Conservation (phyloP, 1,284 basidiomycete genomes). For the Marasmius oreades region DNA sequence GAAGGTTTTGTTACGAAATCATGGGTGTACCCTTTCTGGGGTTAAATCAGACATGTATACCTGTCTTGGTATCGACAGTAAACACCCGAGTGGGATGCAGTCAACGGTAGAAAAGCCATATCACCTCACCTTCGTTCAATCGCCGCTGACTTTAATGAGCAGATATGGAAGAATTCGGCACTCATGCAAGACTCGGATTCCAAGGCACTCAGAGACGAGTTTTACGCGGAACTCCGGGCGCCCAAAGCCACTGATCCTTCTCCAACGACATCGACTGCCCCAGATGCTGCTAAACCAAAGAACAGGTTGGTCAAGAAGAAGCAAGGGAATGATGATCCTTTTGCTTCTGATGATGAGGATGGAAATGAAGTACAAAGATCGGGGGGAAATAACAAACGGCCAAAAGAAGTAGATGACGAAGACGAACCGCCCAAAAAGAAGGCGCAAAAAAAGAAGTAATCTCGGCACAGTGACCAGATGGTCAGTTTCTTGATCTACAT, state of each 20-base stretch:
- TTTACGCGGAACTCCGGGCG: slow-evolving; percentile 34
- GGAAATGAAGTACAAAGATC: slow-evolving; percentile 16
- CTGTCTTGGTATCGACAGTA: slow-evolving; percentile 62
- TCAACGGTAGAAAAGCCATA: slow-evolving; percentile 49
- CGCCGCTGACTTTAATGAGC: background rate
- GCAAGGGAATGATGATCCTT: slow-evolving; percentile 25
- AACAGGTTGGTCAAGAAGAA: slow-evolving; percentile 39
- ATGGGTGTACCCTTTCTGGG: slow-evolving; percentile 60
- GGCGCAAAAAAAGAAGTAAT: slow-evolving; percentile 17
- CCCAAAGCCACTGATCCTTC: slow-evolving; percentile 16
- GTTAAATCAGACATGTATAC: slow-evolving; percentile 73
- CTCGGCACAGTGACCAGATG: background rate
- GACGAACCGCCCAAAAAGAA: slow-evolving; percentile 23
- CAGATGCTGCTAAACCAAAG: slow-evolving; percentile 30
- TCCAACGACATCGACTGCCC: slow-evolving; percentile 4
- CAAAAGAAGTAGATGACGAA: slow-evolving; percentile 22
- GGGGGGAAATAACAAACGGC: slow-evolving; percentile 20
- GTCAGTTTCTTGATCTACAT: too few relatives aligned
- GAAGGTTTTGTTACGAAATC: slow-evolving; percentile 58
- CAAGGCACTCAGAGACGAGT: slow-evolving; percentile 63
- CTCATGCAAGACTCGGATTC: slow-evolving; percentile 57
- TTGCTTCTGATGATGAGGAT: slow-evolving; percentile 30
- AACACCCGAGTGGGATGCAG: slow-evolving; percentile 66
- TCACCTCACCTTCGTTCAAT: background rate
- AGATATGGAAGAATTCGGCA: slow-evolving; percentile 66